Percentiles rank a stretch among this genome's conserved stretches.
Evolutionary conservation across 345 rosid species (phyloP).

Genomic region (Moringa oleifera): DNA sequence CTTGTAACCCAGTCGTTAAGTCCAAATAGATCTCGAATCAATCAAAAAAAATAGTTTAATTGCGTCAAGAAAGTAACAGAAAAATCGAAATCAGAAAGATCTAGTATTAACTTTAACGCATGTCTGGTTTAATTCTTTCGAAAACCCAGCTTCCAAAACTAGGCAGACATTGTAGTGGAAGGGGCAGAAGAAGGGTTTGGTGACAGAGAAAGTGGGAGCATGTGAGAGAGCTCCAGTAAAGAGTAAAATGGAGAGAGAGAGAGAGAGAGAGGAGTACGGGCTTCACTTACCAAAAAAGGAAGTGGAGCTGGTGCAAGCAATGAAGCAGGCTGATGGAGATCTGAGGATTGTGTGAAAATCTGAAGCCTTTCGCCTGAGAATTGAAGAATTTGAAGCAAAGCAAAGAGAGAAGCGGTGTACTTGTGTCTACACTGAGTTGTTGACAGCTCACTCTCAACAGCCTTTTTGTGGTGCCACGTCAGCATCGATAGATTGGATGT

Average conservation of each 20-base stretch:
- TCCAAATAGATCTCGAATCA: neutral
- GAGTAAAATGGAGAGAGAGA: neutral
- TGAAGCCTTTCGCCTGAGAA: too few relatives aligned
- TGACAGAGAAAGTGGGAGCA: conserved; percentile 1
- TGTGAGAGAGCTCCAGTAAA: neutral
- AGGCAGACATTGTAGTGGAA: too few relatives aligned
- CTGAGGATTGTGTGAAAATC: neutral
- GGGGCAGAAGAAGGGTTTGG: neutral
- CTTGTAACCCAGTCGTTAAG: conserved; percentile 5
- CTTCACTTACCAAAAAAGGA: neutral
- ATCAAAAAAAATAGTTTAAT: neutral
- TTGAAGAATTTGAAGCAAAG: too few relatives aligned
- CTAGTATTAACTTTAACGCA: conserved; percentile 3
- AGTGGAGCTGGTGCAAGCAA: neutral
- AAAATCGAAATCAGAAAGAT: neutral
- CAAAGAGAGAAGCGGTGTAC: too few relatives aligned
- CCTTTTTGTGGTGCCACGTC: neutral
- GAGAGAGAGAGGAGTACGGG: neutral
- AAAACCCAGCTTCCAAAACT: neutral
- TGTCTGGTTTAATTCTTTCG: conserved; percentile 33
- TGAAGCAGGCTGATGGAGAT: neutral
- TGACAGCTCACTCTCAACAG: neutral
- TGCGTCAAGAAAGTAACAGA: neutral
- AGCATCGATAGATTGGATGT: neutral
- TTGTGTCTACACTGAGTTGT: neutral